Evolutionary conservation across 148 eudicot genomes (phyloP).

Genomic region (Cornus kousa): DNA sequence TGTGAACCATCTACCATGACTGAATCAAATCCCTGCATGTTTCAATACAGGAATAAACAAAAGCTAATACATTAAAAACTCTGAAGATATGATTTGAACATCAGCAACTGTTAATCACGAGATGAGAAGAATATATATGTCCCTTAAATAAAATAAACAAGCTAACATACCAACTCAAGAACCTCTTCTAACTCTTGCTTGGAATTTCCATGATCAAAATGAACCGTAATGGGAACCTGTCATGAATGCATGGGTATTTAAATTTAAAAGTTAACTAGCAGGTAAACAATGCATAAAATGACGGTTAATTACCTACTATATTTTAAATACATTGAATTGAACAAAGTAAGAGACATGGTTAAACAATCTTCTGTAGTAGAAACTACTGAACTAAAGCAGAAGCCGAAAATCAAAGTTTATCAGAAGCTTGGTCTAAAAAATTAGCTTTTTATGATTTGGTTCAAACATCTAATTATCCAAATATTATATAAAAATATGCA

Average conservation of each 20-base stretch:
- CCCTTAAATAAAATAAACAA: slow-evolving; percentile 10
- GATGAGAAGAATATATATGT: neutral
- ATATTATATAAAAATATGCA: neutral
- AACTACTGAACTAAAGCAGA: neutral
- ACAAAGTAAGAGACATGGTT: neutral
- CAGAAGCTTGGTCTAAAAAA: too few relatives aligned
- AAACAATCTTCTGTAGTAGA: neutral
- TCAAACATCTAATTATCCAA: neutral
- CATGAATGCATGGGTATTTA: neutral
- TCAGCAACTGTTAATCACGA: neutral
- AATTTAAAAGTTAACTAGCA: neutral
- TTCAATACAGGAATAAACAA: neutral
- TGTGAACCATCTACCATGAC: slow-evolving; percentile 98
- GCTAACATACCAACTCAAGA: slow-evolving; percentile 68
- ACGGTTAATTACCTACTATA: neutral
- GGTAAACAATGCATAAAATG: neutral
- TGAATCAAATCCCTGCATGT: slow-evolving; percentile 80
- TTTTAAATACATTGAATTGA: neutral
- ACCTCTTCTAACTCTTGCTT: slow-evolving; percentile 79
- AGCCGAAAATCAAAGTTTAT: too few relatives aligned
- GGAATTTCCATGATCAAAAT: slow-evolving; percentile 94
- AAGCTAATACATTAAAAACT: neutral
- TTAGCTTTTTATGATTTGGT: too few relatives aligned
- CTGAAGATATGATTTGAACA: neutral
- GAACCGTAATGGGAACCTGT: slow-evolving; percentile 93